Evolutionary conservation across 2,329 filamentous ascomycete genomes (phyloP).

Genomic region (Trichoderma cornu-damae): DNA sequence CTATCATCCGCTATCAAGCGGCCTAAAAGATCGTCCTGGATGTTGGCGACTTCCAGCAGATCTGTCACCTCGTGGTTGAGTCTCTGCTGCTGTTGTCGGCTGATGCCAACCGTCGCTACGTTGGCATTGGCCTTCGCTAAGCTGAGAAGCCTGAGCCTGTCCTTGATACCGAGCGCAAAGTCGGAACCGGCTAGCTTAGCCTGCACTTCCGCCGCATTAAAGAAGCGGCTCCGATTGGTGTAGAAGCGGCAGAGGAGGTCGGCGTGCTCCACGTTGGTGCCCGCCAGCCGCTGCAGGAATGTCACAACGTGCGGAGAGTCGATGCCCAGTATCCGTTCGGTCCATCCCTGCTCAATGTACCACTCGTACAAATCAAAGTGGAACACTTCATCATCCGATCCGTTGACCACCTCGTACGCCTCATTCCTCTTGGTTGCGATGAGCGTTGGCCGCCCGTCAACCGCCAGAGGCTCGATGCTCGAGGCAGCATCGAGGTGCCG

Average conservation of each 20-base stretch:
- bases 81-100: conserved; percentile 75
- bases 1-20: conserved; percentile 68
- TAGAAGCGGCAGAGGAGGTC: conserved; percentile 93
- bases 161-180: conserved; percentile 73
- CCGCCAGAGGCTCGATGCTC: conserved; percentile 60
- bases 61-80: conserved; percentile 80
- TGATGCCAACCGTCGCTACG: conserved; percentile 70
- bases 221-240: conserved; percentile 75
- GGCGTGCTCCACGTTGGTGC: conserved; percentile 68
- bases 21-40: conserved; percentile 86
- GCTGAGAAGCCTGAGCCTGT: conserved; percentile 83
- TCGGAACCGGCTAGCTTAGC: conserved; percentile 76
- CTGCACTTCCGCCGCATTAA: conserved; percentile 84
- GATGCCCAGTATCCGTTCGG: conserved; percentile 77
- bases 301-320: conserved; percentile 80
- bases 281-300: conserved; percentile 74
- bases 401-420: conserved; percentile 85
- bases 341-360: conserved; percentile 84
- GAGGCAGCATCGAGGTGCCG: conserved; percentile 69
- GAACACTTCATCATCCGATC: conserved; percentile 87
- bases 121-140: conserved; percentile 89
- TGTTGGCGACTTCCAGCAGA: conserved; percentile 85
- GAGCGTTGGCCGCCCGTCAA: conserved; percentile 73
- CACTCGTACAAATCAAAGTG: conserved; percentile 96
- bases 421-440: conserved; percentile 76